Conservation (phyloP, 164 flowering plant species). For the Vitis riparia region DNA sequence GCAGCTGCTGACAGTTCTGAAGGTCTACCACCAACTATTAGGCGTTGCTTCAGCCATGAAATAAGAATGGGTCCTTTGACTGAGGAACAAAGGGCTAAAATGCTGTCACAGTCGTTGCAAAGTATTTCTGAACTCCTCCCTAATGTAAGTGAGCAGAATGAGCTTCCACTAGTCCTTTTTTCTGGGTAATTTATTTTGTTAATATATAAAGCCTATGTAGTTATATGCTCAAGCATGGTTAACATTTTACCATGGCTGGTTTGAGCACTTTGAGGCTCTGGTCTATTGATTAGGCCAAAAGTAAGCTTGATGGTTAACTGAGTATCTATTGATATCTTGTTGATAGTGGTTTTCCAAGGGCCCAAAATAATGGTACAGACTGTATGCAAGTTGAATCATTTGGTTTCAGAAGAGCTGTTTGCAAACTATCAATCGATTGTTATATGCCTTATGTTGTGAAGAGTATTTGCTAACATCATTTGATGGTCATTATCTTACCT, state of each 20-base stretch:
- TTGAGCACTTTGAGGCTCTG: too few relatives aligned
- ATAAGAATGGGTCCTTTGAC: slow-evolving; percentile 66
- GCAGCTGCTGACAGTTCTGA: slow-evolving; percentile 79
- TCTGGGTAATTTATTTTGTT: not conserved
- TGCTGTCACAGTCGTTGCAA: slow-evolving; percentile 66
- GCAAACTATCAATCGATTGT: not conserved
- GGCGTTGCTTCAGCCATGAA: slow-evolving; percentile 97
- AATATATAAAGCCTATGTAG: not conserved
- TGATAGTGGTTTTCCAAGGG: not conserved
- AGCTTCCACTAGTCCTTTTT: not conserved
- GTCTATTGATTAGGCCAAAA: too few relatives aligned
- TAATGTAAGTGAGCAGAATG: slow-evolving; percentile 41
- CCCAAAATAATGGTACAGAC: not conserved
- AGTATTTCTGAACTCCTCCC: slow-evolving; percentile 41
- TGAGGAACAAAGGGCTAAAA: slow-evolving; percentile 79
- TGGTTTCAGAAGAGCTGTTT: not conserved
- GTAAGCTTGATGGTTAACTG: too few relatives aligned
- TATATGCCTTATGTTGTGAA: not conserved
- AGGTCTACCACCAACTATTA: slow-evolving; percentile 73
- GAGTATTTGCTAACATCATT: not conserved
- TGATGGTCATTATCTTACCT: not conserved
- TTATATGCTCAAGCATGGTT: too few relatives aligned
- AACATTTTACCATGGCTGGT: too few relatives aligned
- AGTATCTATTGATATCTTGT: not conserved
- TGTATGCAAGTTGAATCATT: too few relatives aligned